Evolutionary conservation across 345 rosid genomes (phyloP), one percentile per base, ranked within the genome.

Genomic region (Lepidium didymum): DNA sequence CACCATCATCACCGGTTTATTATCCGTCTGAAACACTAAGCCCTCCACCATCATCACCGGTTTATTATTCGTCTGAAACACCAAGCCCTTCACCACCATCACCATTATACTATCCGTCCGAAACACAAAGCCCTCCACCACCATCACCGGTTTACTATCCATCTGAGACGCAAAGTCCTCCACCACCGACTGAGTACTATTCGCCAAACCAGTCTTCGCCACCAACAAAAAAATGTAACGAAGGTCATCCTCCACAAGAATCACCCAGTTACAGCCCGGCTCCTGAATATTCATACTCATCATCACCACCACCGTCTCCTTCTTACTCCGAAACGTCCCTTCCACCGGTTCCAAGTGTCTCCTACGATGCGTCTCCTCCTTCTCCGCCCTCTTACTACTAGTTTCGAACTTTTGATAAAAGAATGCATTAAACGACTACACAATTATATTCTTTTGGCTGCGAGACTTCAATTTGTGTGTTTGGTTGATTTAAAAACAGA

Each of bases 311-410:
- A 14, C 69, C 80, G 2, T 46, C 85, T 31, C 33, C 71, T 15
- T 55, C 63, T 49, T 62, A 59, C 60, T 72, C 70, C 0, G 78
- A 64, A 53, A 40, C 72, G 4, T 82, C 84, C 40, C 84, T 80
- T 18, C 88, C 90, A 56, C 94, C 94, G 31, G 47, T 78, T 7
- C 31, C 66, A 51, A 87, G 86, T 47, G 84, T 86, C 47, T 78
- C 85, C 46, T 84, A 84, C 58, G 84, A 82, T 62, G 85, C 81
- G 2, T 84, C 88, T 50, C 79, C 91, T 34, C 86, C 91, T 34
- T 85, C 92, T 12, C 81, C 89, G 6, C 65, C 71, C 50, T 49
- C 74, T 62, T 84, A 84, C 79, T 80, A 82, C 73, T 87, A 73
- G 69, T 64, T 68, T 68, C 64, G 33, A 68, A 31, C 65, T 37